Percentiles rank a stretch among this genome's conserved stretches.
These are phyloP conservation scores for Petunia axillaris DNA, from an alignment of 257 asterid species.

Conservation along the genomic window DNA sequence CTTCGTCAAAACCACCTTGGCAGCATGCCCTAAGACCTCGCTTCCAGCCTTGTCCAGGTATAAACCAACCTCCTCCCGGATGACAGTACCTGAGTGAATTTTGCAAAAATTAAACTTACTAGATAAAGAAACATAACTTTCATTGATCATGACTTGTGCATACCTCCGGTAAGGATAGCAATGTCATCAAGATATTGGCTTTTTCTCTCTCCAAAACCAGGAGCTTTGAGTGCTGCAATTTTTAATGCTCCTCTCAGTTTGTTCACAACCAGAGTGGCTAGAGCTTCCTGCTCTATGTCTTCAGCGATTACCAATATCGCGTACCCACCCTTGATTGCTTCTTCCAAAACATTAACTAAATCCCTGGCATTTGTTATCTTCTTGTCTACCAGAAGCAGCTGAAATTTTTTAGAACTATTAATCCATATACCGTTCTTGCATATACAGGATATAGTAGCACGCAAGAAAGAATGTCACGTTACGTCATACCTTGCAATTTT, in stretches of 20 bases:
- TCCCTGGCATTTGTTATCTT: slow-evolving; percentile 95
- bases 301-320: slow-evolving; percentile 89
- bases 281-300: slow-evolving; percentile 97
- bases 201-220: slow-evolving; percentile 97
- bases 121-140: neutral
- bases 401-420: neutral
- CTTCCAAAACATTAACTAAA: slow-evolving; percentile 77
- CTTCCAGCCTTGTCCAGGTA: slow-evolving; percentile 86
- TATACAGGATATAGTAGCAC: neutral
- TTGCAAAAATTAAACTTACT: neutral
- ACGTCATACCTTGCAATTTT: slow-evolving; percentile 87
- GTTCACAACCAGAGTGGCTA: slow-evolving; percentile 96
- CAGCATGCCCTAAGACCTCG: slow-evolving; percentile 89
- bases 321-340: slow-evolving; percentile 82
- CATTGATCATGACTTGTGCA: slow-evolving; percentile 4
- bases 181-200: slow-evolving; percentile 97
- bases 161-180: slow-evolving; percentile 95
- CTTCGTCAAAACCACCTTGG: slow-evolving; percentile 89
- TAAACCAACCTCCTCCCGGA: slow-evolving; percentile 91
- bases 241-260: slow-evolving; percentile 90
- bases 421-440: neutral
- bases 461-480: neutral
- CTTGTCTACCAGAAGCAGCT: slow-evolving; percentile 93
- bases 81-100: slow-evolving; percentile 68
- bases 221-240: slow-evolving; percentile 97